phyloP scores from a whole-genome alignment of 116 monocot genomes.

The Zostera marina region DNA sequence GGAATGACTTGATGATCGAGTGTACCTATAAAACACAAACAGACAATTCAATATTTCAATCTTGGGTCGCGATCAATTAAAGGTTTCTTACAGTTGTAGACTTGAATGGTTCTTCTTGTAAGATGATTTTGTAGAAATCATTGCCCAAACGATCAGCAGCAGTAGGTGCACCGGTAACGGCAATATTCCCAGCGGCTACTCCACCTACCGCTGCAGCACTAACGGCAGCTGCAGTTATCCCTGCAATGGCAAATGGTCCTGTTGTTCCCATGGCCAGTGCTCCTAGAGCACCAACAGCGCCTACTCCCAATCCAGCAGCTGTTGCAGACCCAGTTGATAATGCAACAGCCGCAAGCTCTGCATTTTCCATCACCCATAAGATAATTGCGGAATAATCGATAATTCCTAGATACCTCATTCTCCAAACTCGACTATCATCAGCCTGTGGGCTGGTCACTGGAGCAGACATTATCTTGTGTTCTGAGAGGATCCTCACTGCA shows the following conservation, averaged over 20 bases:
- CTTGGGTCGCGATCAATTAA: slow-evolving; percentile 2
- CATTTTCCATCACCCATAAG: slow-evolving; percentile 79
- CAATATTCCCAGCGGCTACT: slow-evolving; percentile 33
- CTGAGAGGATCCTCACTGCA: slow-evolving; percentile 60
- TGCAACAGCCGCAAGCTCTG: slow-evolving; percentile 54
- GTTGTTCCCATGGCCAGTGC: slow-evolving; percentile 37
- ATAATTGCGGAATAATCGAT: slow-evolving; percentile 75
- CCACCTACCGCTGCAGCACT: slow-evolving; percentile 58
- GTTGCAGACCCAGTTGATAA: slow-evolving; percentile 53
- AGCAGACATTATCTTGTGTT: slow-evolving; percentile 65
- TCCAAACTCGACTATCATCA: slow-evolving; percentile 28
- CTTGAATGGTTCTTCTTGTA: slow-evolving; percentile 73
- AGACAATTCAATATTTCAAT: too few species aligned
- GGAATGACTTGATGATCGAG: slow-evolving; percentile 40
- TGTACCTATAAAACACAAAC: slow-evolving; percentile 38
- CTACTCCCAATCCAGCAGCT: slow-evolving; percentile 51
- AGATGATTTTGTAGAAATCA: slow-evolving; percentile 51
- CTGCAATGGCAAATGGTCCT: slow-evolving; percentile 50
- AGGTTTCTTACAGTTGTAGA: slow-evolving; percentile 43
- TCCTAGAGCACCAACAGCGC: slow-evolving; percentile 46
- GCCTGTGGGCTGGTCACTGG: slow-evolving; percentile 48
- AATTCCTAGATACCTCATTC: slow-evolving; percentile 54
- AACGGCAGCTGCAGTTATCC: slow-evolving; percentile 47
- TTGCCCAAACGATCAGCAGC: slow-evolving; percentile 50
- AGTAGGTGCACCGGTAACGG: slow-evolving; percentile 34